Conservation (phyloP, 1,139 yeast genomes). For the Pichia sp. region DNA sequence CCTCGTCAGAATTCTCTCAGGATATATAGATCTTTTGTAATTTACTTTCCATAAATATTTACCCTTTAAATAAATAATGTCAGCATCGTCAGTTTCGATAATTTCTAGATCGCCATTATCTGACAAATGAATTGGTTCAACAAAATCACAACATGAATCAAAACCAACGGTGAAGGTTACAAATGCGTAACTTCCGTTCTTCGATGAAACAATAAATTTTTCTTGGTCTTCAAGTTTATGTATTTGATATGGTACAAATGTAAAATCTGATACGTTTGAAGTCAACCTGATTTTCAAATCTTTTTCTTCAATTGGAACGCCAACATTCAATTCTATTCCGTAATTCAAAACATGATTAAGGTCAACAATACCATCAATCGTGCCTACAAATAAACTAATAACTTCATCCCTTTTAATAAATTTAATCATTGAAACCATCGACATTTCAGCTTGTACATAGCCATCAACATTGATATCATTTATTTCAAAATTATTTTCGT, state of each 20-base stretch:
- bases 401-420: neutral
- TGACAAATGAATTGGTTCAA: neutral
- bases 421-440: neutral
- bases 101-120: slow-evolving; percentile 11
- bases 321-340: neutral
- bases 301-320: neutral
- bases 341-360: neutral
- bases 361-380: neutral
- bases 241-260: slow-evolving; percentile 3
- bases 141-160: neutral
- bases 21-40: slow-evolving; percentile 31
- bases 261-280: neutral
- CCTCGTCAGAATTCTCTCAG: slow-evolving; percentile 39
- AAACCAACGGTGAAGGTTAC: neutral
- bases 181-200: slow-evolving; percentile 11
- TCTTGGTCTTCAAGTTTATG: neutral
- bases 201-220: slow-evolving; percentile 7
- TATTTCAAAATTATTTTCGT: neutral
- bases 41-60: slow-evolving; percentile 41
- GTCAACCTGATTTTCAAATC: neutral
- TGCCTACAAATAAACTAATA: neutral
- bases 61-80: slow-evolving; percentile 27
- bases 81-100: neutral
- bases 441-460: neutral
- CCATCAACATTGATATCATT: neutral